Evolutionary conservation across 1,139 yeast species (phyloP).

Genomic region (Ogataea hybrid): DNA sequence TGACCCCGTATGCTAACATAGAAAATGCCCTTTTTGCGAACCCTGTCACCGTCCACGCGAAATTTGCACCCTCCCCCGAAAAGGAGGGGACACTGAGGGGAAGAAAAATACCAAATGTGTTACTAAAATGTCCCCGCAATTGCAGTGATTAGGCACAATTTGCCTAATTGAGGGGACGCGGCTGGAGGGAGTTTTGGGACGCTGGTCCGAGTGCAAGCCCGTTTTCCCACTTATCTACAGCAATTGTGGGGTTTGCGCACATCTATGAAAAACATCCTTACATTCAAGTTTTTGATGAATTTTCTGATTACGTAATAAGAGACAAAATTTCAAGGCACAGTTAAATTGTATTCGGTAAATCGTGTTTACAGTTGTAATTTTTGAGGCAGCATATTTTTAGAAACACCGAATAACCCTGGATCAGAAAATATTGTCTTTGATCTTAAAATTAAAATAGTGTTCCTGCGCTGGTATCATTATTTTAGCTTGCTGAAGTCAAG

Average conservation of each 20-base stretch:
- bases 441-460: not conserved
- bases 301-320: not conserved
- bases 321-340: not conserved
- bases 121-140: slow-evolving; percentile 2
- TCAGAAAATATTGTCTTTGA: slow-evolving; percentile 3
- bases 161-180: slow-evolving; percentile 6
- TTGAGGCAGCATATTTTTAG: slow-evolving; percentile 11
- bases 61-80: not conserved
- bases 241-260: slow-evolving; percentile 1
- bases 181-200: slow-evolving; percentile 1
- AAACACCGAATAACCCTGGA: slow-evolving; percentile 7
- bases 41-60: slow-evolving; percentile 4
- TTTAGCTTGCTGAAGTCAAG: not conserved
- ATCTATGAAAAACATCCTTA: not conserved
- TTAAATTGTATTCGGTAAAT: not conserved
- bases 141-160: slow-evolving; percentile 1
- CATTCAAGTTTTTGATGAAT: not conserved
- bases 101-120: not conserved
- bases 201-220: too few relatives aligned
- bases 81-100: slow-evolving; percentile 13
- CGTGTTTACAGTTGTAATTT: not conserved
- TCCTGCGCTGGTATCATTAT: not conserved
- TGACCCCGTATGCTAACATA: not conserved
- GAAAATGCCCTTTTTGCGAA: not conserved
- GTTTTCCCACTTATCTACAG: too few relatives aligned